Evolutionary conservation across 2,329 filamentous ascomycete species (phyloP), one percentile per base, ranked within the genome.

Genomic region (Talaromyces piceae): DNA sequence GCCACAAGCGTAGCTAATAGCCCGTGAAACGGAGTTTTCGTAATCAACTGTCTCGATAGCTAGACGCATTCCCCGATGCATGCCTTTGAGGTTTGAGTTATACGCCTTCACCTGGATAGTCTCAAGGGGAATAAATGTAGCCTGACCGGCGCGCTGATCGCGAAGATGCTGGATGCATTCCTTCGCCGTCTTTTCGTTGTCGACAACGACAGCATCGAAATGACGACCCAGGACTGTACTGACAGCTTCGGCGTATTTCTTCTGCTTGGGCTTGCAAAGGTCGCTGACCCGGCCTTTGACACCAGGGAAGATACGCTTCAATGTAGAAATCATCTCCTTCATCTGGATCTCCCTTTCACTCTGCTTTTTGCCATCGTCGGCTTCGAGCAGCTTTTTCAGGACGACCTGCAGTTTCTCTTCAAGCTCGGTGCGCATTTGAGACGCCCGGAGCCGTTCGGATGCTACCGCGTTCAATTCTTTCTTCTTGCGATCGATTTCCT

Each of bases 21-120:
- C 94, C 57, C 93, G 86, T 65, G 96, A 89, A 46, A 95, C 80
- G 1, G 86, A 82, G 3, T 86, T 79, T 61, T 97, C 93, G 63
- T 93, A 98, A 63, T 95, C 90, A 60, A 98, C 91, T 0, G 90
- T 94, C 67, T 98, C 93, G 57, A 98, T 95, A 0, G 91, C 94
- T 52, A 96, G 79, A 6, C 91, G 83, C 68, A 84, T 83, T 43
- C 87, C 88, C 33, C 88, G 87, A 50, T 88, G 80, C 67, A 95
- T 86, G 25, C 90, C 88, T 70, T 96, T 96, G 58, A 98, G 77
- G 54, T 88, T 91, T 4, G 89, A 87, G 65, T 95, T 95, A 53
- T 93, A 82, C 9, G 88, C 84, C 66, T 88, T 91, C 64, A 96
- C 91, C 63, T 97, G 94, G 67, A 98, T 95, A 48, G 95, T 96